phyloP scores from a whole-genome alignment of 768 basidiomycete genomes.

The Terana coerulea region DNA sequence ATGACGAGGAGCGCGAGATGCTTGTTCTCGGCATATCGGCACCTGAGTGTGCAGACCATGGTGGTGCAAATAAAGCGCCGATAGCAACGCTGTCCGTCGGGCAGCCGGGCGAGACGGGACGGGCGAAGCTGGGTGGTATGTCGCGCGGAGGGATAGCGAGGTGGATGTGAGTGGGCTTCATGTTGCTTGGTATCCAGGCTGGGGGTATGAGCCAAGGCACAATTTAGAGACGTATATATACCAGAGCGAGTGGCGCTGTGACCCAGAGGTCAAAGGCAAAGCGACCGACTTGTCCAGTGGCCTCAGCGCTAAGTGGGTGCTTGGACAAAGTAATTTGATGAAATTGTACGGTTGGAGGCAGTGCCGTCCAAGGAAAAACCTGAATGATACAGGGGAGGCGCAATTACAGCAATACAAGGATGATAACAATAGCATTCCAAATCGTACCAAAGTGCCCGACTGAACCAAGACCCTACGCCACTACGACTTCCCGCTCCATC shows the following conservation, averaged over 20 bases:
- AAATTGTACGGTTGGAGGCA: not conserved
- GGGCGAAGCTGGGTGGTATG: not conserved
- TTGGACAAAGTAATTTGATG: no score
- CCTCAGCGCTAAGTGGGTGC: no score
- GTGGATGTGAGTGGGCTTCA: not conserved
- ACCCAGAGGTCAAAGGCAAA: not conserved
- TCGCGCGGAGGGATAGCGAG: not conserved
- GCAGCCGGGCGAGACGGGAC: not conserved
- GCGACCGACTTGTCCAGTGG: no score
- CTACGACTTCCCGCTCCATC: constrained; percentile 50
- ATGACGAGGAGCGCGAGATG: not conserved
- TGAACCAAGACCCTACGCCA: constrained; percentile 10
- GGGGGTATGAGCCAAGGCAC: no score
- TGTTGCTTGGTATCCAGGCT: no score
- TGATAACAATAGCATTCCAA: constrained; percentile 2
- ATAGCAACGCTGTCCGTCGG: not conserved
- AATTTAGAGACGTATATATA: no score
- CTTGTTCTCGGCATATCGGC: not conserved
- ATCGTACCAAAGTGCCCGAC: constrained; percentile 1
- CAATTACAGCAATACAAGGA: constrained; percentile 1
- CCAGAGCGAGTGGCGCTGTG: no score
- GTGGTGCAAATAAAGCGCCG: not conserved
- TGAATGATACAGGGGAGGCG: not conserved
- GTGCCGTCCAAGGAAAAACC: not conserved
- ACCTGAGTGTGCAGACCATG: not conserved